These are phyloP conservation scores for Venturia nashicola DNA, from an alignment of 2,329 filamentous ascomycete genomes.

Conservation along the genomic window DNA sequence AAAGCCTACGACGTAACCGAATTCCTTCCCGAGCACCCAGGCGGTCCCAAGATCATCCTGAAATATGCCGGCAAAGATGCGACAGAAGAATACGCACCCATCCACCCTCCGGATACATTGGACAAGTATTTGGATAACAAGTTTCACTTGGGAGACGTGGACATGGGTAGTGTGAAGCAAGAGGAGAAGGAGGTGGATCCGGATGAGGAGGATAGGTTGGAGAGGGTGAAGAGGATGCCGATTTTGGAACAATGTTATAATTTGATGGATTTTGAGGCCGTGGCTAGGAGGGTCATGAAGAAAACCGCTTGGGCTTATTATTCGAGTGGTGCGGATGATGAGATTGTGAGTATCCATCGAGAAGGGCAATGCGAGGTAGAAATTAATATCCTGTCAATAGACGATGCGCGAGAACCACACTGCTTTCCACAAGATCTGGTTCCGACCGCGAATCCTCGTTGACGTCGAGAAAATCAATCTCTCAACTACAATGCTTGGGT, in stretches of 20 bases:
- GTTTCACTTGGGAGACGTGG: constrained; percentile 81
- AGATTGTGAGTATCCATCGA: constrained; percentile 48
- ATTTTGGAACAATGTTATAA: constrained; percentile 83
- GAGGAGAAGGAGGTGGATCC: constrained; percentile 56
- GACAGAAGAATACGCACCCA: constrained; percentile 82
- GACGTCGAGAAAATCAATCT: constrained; percentile 82
- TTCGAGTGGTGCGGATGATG: constrained; percentile 81
- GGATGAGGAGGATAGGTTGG: constrained; percentile 60
- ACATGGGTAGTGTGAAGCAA: constrained; percentile 66
- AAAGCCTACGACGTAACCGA: constrained; percentile 85
- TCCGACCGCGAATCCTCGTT: constrained; percentile 77
- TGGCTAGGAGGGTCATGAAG: constrained; percentile 86
- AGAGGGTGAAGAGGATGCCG: constrained; percentile 63
- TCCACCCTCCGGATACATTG: constrained; percentile 79
- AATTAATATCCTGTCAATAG: constrained; percentile 29
- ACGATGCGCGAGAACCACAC: constrained; percentile 91
- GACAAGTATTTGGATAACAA: constrained; percentile 67
- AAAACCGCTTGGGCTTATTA: constrained; percentile 97
- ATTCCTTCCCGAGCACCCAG: constrained; percentile 82
- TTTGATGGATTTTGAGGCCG: constrained; percentile 88
- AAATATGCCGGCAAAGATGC: constrained; percentile 96
- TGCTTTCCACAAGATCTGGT: constrained; percentile 96
- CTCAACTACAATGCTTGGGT: constrained; percentile 86
- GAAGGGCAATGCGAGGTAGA: background rate
- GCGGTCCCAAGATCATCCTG: constrained; percentile 83